These are phyloP conservation scores for Cystobasidium ongulense DNA, from an alignment of 768 basidiomycete genomes.

Conservation along the genomic window DNA sequence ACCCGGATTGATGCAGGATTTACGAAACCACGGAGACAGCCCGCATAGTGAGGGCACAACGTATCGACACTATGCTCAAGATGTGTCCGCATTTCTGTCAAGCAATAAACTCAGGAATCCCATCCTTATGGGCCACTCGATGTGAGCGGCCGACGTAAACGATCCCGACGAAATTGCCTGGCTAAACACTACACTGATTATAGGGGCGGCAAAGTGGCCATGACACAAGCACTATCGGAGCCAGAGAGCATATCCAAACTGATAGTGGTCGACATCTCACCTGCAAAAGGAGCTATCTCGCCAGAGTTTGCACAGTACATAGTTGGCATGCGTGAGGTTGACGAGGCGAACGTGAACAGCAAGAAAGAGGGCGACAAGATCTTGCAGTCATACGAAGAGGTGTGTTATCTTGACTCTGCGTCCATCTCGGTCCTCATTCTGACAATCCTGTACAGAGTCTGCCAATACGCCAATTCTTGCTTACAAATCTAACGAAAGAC, in stretches of 20 bases:
- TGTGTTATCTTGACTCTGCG: slow-evolving; percentile 42
- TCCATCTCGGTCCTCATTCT: not conserved
- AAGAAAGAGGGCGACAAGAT: slow-evolving; percentile 64
- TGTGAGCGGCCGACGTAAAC: slow-evolving; percentile 52
- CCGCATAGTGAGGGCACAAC: slow-evolving; percentile 66
- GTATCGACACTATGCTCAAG: slow-evolving; percentile 69
- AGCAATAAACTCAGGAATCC: slow-evolving; percentile 52
- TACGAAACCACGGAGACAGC: slow-evolving; percentile 81
- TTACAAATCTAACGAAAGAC: slow-evolving; percentile 61
- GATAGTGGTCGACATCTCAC: slow-evolving; percentile 75
- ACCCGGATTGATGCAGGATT: slow-evolving; percentile 52
- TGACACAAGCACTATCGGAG: slow-evolving; percentile 58
- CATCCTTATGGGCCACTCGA: slow-evolving; percentile 78
- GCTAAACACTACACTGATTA: slow-evolving; percentile 49
- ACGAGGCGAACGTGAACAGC: slow-evolving; percentile 54
- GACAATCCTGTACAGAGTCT: slow-evolving; percentile 53
- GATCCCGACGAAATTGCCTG: not conserved
- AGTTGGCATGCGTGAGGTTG: slow-evolving; percentile 65
- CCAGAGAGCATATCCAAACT: slow-evolving; percentile 45
- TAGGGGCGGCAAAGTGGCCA: slow-evolving; percentile 53
- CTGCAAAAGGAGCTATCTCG: slow-evolving; percentile 54
- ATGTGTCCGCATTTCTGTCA: slow-evolving; percentile 62
- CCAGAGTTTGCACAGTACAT: slow-evolving; percentile 62
- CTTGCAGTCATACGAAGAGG: slow-evolving; percentile 58
- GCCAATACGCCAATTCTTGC: slow-evolving; percentile 66